A percentile compares a stretch with the other conserved stretches of the same genome.
These are phyloP conservation scores for Serendipita indica DNA, from an alignment of 768 basidiomycete species.

Conservation along the genomic window DNA sequence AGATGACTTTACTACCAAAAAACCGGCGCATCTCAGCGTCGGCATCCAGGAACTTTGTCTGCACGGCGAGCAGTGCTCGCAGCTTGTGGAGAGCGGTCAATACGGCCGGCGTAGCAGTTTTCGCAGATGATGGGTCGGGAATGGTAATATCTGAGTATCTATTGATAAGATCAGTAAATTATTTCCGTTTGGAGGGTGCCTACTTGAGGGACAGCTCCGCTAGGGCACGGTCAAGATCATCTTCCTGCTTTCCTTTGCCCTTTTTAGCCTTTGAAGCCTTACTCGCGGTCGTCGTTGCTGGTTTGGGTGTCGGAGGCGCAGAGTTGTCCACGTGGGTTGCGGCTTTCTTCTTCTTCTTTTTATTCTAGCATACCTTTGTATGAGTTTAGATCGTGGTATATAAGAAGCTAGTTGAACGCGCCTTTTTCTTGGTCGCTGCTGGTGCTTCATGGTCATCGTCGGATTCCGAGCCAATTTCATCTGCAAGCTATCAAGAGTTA, in stretches of 20 bases:
- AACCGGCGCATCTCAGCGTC: constrained; percentile 87
- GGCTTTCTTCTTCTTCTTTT: constrained; percentile 21
- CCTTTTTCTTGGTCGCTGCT: constrained; percentile 15
- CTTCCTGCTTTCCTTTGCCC: constrained; percentile 46
- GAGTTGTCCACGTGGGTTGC: neutral
- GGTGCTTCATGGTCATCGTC: constrained; percentile 13
- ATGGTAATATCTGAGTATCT: constrained; percentile 26
- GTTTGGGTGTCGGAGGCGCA: neutral
- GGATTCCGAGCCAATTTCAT: constrained; percentile 8
- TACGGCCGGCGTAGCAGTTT: constrained; percentile 17
- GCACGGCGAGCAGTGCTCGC: constrained; percentile 53
- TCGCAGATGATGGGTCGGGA: constrained; percentile 15
- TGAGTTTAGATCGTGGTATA: constrained; percentile 1
- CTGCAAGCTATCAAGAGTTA: neutral
- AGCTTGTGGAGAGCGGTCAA: constrained; percentile 19
- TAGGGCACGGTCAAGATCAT: constrained; percentile 74
- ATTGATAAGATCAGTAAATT: constrained; percentile 11
- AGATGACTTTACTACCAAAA: constrained; percentile 81
- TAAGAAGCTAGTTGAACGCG: neutral
- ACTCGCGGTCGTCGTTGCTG: neutral
- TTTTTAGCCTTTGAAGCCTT: constrained; percentile 37
- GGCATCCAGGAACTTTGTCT: constrained; percentile 63
- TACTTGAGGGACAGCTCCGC: constrained; percentile 73
- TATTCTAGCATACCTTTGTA: constrained; percentile 20
- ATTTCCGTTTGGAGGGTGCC: constrained; percentile 9